These are phyloP conservation scores for Suhomyces bribrorum DNA, from an alignment of 1,139 yeast species.

Conservation along the genomic window DNA sequence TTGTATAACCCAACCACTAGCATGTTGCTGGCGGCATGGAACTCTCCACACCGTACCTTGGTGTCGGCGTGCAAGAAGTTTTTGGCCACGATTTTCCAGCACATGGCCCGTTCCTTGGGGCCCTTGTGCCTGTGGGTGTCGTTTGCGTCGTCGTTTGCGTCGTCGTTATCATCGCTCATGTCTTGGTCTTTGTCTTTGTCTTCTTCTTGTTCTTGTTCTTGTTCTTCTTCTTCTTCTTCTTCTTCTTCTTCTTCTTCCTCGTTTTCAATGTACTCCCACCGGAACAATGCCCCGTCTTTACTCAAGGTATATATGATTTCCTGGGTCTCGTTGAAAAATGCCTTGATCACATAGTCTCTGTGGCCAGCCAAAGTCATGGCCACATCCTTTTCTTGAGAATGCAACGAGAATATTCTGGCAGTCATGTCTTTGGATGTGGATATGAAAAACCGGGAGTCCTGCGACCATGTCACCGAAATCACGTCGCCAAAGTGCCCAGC, in stretches of 20 bases:
- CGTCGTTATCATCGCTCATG: constrained; percentile 21
- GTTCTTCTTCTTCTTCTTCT: constrained; percentile 40
- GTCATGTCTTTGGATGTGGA: constrained; percentile 91
- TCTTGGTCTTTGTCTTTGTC: constrained; percentile 41
- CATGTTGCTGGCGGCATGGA: constrained; percentile 70
- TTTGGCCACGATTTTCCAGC: constrained; percentile 85
- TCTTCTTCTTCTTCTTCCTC: constrained; percentile 36
- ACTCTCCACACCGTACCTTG: constrained; percentile 76
- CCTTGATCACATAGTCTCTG: constrained; percentile 80
- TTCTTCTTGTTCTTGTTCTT: constrained; percentile 41
- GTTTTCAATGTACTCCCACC: constrained; percentile 79
- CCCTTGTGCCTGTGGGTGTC: too few species aligned
- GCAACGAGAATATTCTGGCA: constrained; percentile 78
- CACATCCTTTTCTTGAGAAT: constrained; percentile 72
- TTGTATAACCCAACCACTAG: constrained; percentile 87
- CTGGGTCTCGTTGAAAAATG: constrained; percentile 83
- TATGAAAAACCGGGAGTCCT: constrained; percentile 82
- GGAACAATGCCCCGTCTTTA: constrained; percentile 91
- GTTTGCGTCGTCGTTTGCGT: constrained; percentile 14
- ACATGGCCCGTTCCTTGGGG: constrained; percentile 30
- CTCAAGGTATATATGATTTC: constrained; percentile 88
- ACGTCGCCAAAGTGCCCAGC: constrained; percentile 93
- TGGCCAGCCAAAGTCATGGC: constrained; percentile 92
- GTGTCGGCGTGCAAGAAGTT: constrained; percentile 74
- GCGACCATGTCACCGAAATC: constrained; percentile 80